A percentile compares a stretch with the other conserved stretches of the same genome.
Evolutionary conservation across 2,329 filamentous ascomycete species (phyloP).

Genomic region (Chaetomiaceae sp.): DNA sequence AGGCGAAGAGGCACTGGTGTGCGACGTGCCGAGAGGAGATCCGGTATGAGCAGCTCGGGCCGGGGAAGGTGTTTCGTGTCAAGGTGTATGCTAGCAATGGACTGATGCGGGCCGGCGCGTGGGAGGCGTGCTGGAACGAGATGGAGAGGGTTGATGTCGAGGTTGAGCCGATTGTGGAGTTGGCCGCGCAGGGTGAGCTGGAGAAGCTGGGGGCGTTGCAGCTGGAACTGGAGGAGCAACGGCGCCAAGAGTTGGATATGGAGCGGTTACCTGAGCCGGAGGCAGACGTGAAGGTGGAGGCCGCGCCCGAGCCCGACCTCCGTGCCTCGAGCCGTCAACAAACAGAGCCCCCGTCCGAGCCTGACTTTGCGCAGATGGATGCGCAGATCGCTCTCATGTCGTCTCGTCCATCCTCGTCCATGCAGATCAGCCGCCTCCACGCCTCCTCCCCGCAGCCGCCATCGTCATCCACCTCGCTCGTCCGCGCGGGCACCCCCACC

Average conservation of each 20-base stretch:
- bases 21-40: constrained; percentile 53
- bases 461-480: constrained; percentile 15
- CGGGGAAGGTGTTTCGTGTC: constrained; percentile 63
- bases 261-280: constrained; percentile 18
- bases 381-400: constrained; percentile 4
- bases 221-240: constrained; percentile 39
- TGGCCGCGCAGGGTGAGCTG: constrained; percentile 55
- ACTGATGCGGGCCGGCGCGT: constrained; percentile 84
- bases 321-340: constrained; percentile 27
- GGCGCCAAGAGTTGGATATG: constrained; percentile 24
- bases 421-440: constrained; percentile 17
- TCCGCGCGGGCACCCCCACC: constrained; percentile 14
- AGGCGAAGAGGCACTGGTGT: constrained; percentile 51
- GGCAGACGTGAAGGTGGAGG: constrained; percentile 16
- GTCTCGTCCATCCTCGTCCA: constrained; percentile 11
- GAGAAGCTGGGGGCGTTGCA: constrained; percentile 46
- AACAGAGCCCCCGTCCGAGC: constrained; percentile 19
- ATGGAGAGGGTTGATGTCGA: constrained; percentile 99
- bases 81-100: constrained; percentile 95
- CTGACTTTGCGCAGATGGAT: constrained; percentile 1
- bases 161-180: constrained; percentile 68
- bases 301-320: neutral
- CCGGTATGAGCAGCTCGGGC: constrained; percentile 49
- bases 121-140: constrained; percentile 90
- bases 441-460: constrained; percentile 22